Evolutionary conservation across 768 basidiomycete species (phyloP).

Genomic region (Suillus decipiens): DNA sequence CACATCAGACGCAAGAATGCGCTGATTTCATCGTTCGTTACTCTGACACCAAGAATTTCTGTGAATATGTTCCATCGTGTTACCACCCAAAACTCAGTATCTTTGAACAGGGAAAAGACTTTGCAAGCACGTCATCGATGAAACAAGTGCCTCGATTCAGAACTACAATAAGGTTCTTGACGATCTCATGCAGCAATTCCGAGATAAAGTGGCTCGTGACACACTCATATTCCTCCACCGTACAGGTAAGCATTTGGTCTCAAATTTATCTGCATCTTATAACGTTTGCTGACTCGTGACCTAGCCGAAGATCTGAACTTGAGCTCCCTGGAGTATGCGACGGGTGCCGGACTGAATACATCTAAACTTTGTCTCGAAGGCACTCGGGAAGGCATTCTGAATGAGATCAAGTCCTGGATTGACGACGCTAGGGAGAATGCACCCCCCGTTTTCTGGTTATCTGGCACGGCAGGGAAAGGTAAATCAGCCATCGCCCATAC

Average conservation of each 20-base stretch:
- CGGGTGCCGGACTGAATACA: slow-evolving; percentile 7
- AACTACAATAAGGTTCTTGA: slow-evolving; percentile 8
- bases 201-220: slow-evolving; percentile 11
- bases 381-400: slow-evolving; percentile 25
- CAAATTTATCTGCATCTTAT: neutral
- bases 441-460: slow-evolving; percentile 30
- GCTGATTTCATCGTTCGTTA: slow-evolving; percentile 13
- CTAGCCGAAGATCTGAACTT: slow-evolving; percentile 5
- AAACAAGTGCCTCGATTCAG: slow-evolving; percentile 1
- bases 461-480: slow-evolving; percentile 38
- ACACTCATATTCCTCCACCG: neutral
- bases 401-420: slow-evolving; percentile 28
- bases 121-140: neutral
- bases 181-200: slow-evolving; percentile 12
- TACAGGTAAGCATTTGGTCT: neutral
- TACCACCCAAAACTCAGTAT: neutral
- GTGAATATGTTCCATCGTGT: neutral
- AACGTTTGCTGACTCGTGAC: neutral
- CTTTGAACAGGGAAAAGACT: slow-evolving; percentile 1
- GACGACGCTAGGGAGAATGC: slow-evolving; percentile 9
- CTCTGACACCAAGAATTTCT: slow-evolving; percentile 13
- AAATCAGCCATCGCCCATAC: slow-evolving; percentile 41
- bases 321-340: slow-evolving; percentile 2
- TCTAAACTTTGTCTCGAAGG: slow-evolving; percentile 18
- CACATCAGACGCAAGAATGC: slow-evolving; percentile 13